These are phyloP conservation scores for Cydonia oblonga DNA, from an alignment of 331 rosid species.

Conservation along the genomic window DNA sequence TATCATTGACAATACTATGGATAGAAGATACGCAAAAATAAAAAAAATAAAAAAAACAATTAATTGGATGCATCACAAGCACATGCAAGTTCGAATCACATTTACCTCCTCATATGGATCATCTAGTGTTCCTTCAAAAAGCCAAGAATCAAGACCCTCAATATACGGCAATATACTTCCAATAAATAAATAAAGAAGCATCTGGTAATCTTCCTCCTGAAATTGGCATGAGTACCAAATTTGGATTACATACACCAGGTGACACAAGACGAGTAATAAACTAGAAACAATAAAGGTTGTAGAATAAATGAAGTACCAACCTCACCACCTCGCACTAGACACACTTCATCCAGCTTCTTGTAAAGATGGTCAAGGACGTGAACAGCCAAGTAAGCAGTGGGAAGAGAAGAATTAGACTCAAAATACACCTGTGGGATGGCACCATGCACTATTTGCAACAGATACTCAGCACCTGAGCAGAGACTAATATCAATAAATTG, in stretches of 20 bases:
- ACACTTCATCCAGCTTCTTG: conserved; percentile 72
- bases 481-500: conserved; percentile 54
- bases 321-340: conserved; percentile 95
- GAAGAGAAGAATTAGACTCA: conserved; percentile 44
- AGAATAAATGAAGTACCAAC: conserved; percentile 38
- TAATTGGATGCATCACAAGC: not conserved
- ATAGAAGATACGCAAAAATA: not conserved
- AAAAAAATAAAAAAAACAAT: not conserved
- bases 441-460: conserved; percentile 51
- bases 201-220: conserved; percentile 84
- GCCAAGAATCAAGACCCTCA: conserved; percentile 97
- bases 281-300: conserved; percentile 10
- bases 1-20: not conserved
- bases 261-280: not conserved
- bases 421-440: conserved; percentile 66
- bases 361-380: conserved; percentile 76
- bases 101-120: conserved; percentile 94
- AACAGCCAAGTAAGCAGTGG: conserved; percentile 66
- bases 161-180: conserved; percentile 84
- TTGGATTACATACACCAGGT: conserved; percentile 17
- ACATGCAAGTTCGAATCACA: conserved; percentile 13
- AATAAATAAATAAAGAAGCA: conserved; percentile 69
- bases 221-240: conserved; percentile 18
- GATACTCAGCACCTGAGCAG: conserved; percentile 82
- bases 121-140: conserved; percentile 90